Percentiles rank a stretch among this genome's conserved stretches.
phyloP scores from a whole-genome alignment of 768 basidiomycete species.

The Leucocoprinus sp. region DNA sequence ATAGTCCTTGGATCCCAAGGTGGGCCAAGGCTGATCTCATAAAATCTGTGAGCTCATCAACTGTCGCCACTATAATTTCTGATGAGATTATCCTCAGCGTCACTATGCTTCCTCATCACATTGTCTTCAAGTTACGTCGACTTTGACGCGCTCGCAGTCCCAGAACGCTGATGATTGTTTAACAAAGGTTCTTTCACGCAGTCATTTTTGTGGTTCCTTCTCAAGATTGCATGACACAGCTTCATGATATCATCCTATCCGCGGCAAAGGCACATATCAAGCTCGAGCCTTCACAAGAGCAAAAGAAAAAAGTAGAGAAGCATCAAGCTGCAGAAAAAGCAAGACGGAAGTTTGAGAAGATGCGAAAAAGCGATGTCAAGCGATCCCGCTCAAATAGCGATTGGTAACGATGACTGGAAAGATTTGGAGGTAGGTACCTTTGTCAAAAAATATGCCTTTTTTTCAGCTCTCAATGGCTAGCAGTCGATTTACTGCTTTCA shows the following conservation, averaged over 20 bases:
- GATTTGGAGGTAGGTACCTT: background rate
- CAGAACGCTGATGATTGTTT: slow-evolving; percentile 71
- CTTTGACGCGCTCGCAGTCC: slow-evolving; percentile 64
- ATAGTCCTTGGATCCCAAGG: slow-evolving; percentile 57
- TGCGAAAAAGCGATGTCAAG: slow-evolving; percentile 44
- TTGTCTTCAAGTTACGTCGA: slow-evolving; percentile 64
- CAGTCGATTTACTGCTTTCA: too few species aligned
- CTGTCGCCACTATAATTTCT: background rate
- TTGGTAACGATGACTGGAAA: slow-evolving; percentile 2
- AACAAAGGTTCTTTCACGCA: slow-evolving; percentile 38
- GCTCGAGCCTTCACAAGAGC: slow-evolving; percentile 47
- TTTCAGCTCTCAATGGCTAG: background rate
- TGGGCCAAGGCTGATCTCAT: slow-evolving; percentile 51
- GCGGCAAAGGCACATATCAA: slow-evolving; percentile 39
- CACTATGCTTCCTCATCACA: slow-evolving; percentile 61
- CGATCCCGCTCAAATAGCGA: slow-evolving; percentile 19
- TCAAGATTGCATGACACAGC: slow-evolving; percentile 24
- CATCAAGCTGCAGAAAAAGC: slow-evolving; percentile 39
- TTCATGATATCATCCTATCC: slow-evolving; percentile 41
- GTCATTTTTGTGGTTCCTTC: background rate
- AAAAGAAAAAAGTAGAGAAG: slow-evolving; percentile 43
- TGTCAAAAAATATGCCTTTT: background rate
- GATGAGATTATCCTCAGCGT: slow-evolving; percentile 32
- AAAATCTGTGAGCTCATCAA: slow-evolving; percentile 33
- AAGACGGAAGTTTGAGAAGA: slow-evolving; percentile 42